phyloP scores from a whole-genome alignment of 768 basidiomycete species.

The Hypholoma sublateritium region DNA sequence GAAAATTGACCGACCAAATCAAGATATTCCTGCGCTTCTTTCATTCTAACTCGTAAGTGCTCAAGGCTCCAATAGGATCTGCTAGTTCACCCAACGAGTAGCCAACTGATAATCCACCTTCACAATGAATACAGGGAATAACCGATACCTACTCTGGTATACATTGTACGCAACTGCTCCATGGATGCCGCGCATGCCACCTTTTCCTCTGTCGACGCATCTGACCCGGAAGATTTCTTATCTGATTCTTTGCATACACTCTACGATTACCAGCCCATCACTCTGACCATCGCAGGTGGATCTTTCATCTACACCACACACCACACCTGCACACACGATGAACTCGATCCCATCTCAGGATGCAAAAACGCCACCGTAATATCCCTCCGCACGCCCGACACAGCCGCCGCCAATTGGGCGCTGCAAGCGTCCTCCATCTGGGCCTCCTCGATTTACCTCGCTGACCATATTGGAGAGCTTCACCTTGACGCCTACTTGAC shows the following conservation, averaged over 20 bases:
- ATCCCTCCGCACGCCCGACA: conserved; percentile 60
- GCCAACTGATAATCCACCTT: no score
- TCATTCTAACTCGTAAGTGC: no score
- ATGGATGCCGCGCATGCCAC: no score
- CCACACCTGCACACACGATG: conserved; percentile 6
- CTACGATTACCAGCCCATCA: conserved; percentile 62
- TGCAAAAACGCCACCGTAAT: conserved; percentile 27
- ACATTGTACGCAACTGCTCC: no score
- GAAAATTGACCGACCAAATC: no score
- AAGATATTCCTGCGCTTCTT: no score
- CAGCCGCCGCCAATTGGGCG: conserved; percentile 67
- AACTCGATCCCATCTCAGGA: background rate
- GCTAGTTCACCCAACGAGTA: no score
- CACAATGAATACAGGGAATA: no score
- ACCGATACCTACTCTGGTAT: no score
- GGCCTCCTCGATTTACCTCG: conserved; percentile 65
- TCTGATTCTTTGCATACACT: conserved; percentile 60
- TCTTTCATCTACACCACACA: conserved; percentile 40
- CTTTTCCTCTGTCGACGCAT: background rate
- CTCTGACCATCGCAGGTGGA: conserved; percentile 55
- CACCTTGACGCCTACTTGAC: conserved; percentile 30
- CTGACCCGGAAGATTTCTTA: conserved; percentile 67
- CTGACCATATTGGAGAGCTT: conserved; percentile 59
- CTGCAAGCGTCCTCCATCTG: conserved; percentile 80
- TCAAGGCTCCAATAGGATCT: no score